Percentiles rank a stretch among this genome's conserved stretches.
Conservation (phyloP, 306 rosid genomes). For the Abrus precatorius region DNA sequence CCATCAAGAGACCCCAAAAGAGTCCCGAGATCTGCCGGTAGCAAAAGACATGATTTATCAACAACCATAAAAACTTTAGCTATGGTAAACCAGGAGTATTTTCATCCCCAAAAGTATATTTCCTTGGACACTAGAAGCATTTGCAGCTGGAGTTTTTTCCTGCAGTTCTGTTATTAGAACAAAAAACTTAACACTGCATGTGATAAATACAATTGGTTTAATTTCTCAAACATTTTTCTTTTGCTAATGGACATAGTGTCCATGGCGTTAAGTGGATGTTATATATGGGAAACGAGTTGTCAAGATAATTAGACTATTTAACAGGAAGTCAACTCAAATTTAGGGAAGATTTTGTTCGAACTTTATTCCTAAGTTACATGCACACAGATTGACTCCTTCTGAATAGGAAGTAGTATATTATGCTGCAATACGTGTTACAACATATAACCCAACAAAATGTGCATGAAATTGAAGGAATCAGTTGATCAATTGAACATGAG, state of each 20-base stretch:
- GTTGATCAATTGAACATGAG: conserved; percentile 44
- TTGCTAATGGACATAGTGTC: neutral
- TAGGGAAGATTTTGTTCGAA: neutral
- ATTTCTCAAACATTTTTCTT: no score
- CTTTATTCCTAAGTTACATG: neutral
- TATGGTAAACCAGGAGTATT: no score
- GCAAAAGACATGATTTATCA: conserved; percentile 5
- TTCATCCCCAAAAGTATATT: no score
- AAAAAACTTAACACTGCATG: no score
- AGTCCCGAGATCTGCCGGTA: neutral
- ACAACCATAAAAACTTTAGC: neutral
- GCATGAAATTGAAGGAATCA: conserved; percentile 42
- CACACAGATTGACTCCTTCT: conserved; percentile 12
- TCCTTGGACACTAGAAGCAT: neutral
- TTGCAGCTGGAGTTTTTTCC: neutral
- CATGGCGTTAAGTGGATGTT: neutral
- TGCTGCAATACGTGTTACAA: conserved; percentile 28
- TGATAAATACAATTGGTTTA: no score
- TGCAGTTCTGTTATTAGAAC: no score
- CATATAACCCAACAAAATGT: conserved; percentile 14
- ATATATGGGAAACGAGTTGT: neutral
- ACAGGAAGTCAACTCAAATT: conserved; percentile 4
- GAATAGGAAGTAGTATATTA: conserved; percentile 24
- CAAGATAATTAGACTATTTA: conserved; percentile 20
- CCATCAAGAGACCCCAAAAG: conserved; percentile 1